These are phyloP conservation scores for Trametes versicolor DNA, from an alignment of 1,284 basidiomycete genomes.

Conservation along the genomic window DNA sequence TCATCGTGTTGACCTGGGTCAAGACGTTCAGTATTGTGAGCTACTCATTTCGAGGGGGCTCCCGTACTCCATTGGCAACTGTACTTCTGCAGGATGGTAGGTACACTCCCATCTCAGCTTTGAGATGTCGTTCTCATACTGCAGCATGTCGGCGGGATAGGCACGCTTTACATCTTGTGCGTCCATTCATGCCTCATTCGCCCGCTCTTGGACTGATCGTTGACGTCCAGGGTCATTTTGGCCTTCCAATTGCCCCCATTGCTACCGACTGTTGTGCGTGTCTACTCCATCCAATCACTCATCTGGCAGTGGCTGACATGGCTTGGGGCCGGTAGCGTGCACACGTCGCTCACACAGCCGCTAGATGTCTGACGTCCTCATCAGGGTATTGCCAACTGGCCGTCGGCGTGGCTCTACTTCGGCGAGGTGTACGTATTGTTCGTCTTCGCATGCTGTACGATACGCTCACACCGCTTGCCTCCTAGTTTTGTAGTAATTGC, in stretches of 20 bases:
- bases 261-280: too few species aligned
- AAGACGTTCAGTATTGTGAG: constrained; percentile 1
- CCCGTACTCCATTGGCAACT: constrained; percentile 17
- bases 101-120: background rate
- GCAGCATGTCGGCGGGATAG: background rate
- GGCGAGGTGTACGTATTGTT: background rate
- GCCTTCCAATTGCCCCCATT: too few species aligned
- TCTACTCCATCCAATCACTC: too few species aligned
- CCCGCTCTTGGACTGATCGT: too few species aligned
- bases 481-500: constrained; percentile 10
- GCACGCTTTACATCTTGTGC: constrained; percentile 25
- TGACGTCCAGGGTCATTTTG: too few species aligned
- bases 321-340: too few species aligned
- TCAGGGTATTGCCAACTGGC: too few species aligned
- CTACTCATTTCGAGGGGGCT: background rate
- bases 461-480: background rate
- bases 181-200: too few species aligned
- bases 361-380: too few species aligned
- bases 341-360: too few species aligned
- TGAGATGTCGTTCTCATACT: background rate
- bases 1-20: constrained; percentile 5
- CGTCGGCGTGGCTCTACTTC: background rate
- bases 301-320: too few species aligned
- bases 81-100: constrained; percentile 27
- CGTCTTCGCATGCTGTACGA: too few species aligned